Base-by-base conservation (phyloP, 495 filamentous ascomycete genomes). In the Daldinia loculata region DNA sequence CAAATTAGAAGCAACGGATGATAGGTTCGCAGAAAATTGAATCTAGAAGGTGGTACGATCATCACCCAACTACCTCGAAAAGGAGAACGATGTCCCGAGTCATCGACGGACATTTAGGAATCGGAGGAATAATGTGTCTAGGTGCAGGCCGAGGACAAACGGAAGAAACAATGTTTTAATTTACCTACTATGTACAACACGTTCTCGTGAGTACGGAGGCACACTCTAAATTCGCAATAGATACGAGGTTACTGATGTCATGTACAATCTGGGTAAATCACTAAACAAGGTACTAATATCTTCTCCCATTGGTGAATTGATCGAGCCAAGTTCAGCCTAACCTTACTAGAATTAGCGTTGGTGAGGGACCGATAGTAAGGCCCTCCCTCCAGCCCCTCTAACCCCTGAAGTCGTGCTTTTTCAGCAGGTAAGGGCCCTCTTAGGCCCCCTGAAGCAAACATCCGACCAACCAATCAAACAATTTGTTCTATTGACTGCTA, bases 181-280 rank as follows among this genome's bases (percentile, higher is more conserved):
- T 32, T 9, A 32, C 6, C 29, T 9, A 32, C 8, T 41, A n/a
- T n/a, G n/a, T 48, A 67, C 8, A 15, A 38, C 43, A 57, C 34
- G 19, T 66, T 32, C 43, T 66, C 63, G 56, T 48, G 29, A 41
- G 24, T 12, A 15, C 38, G 69, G 63, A 63, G 57, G 55, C 24
- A 41, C 17, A 38, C 67, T 51, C 41, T 57, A 58, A 48, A 66
- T 26, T 56, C 39, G 24, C 6, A 32, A 39, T 22, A 29, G 36
- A 53, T 36, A 22, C 29, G 39, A 66, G 9, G 39, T 64, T 57
- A 12, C 50, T 71, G 69, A 67, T 67, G 69, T 67, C 69, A 64
- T 57, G 34, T 51, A 60, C 24, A 72, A 68, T 72, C 56, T 72
- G 64, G 70, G 58, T 72, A 72, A 69, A 71, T 58, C 43, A 48